Percentiles rank a stretch among this genome's conserved stretches.
These are phyloP conservation scores for Adansonia digitata DNA, from an alignment of 345 rosid species.

Conservation along the genomic window DNA sequence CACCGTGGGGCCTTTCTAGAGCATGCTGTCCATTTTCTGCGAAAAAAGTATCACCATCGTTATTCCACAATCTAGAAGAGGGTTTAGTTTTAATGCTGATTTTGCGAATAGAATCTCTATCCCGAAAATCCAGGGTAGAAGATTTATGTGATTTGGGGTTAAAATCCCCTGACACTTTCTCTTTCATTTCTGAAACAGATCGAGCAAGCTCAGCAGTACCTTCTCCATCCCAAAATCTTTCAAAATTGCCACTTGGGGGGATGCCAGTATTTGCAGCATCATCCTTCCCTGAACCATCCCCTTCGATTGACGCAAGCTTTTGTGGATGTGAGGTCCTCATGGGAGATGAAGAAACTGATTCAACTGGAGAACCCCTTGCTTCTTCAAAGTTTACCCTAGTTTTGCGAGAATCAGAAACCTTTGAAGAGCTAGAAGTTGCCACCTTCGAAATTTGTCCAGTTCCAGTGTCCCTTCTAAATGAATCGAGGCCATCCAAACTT, in stretches of 20 bases:
- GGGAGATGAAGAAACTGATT: constrained; percentile 53
- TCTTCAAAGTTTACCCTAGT: constrained; percentile 29
- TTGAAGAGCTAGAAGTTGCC: constrained; percentile 60
- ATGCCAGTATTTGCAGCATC: constrained; percentile 15
- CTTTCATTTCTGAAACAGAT: constrained; percentile 15
- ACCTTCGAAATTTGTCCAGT: constrained; percentile 35
- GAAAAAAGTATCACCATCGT: constrained; percentile 15
- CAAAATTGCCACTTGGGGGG: constrained; percentile 16
- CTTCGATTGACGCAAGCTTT: constrained; percentile 23
- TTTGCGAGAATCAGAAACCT: constrained; percentile 44
- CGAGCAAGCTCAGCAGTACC: constrained; percentile 13
- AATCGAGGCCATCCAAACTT: constrained; percentile 20
- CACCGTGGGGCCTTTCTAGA: constrained; percentile 4
- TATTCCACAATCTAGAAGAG: constrained; percentile 14
- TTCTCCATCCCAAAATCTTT: constrained; percentile 20
- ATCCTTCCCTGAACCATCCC: constrained; percentile 9
- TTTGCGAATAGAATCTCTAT: constrained; percentile 8
- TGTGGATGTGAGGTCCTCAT: constrained; percentile 31
- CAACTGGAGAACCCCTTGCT: constrained; percentile 40
- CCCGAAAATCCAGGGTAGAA: not conserved
- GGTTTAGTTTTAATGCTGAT: constrained; percentile 12
- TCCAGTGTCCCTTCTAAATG: constrained; percentile 32
- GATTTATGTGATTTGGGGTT: constrained; percentile 15
- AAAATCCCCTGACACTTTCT: constrained; percentile 21
- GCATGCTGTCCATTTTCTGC: constrained; percentile 11